These are phyloP conservation scores for Smittium culicis DNA, from an alignment of 371 early-diverging fungal species.

Conservation along the genomic window DNA sequence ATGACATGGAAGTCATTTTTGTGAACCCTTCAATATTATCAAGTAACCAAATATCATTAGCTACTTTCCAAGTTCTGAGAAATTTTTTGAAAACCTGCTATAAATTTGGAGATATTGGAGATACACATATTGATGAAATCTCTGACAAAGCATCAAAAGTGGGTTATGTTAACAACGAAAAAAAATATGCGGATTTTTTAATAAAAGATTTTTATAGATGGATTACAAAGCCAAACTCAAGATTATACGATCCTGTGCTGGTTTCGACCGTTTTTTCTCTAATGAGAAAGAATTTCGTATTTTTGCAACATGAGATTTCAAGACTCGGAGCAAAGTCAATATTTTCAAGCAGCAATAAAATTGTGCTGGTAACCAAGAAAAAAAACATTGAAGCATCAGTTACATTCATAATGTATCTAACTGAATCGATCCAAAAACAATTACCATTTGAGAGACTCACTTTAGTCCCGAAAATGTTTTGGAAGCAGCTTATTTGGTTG, in stretches of 20 bases:
- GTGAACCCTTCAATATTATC: neutral
- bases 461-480: conserved; percentile 46
- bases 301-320: conserved; percentile 63
- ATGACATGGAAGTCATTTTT: conserved; percentile 23
- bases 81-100: conserved; percentile 63
- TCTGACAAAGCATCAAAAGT: neutral
- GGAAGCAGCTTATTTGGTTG: conserved; percentile 84
- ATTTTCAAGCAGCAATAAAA: conserved; percentile 60
- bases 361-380: conserved; percentile 71
- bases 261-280: conserved; percentile 58
- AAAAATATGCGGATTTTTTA: conserved; percentile 53
- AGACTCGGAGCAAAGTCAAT: conserved; percentile 61
- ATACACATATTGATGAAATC: neutral
- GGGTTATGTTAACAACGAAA: conserved; percentile 34
- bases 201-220: conserved; percentile 74
- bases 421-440: conserved; percentile 49
- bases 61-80: conserved; percentile 59
- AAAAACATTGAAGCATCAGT: conserved; percentile 50
- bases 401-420: conserved; percentile 55
- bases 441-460: conserved; percentile 57
- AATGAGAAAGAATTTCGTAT: conserved; percentile 78
- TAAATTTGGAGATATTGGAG: conserved; percentile 12
- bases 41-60: conserved; percentile 37
- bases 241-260: conserved; percentile 74
- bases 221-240: conserved; percentile 59